Evolutionary conservation across 345 rosid genomes (phyloP).

Genomic region (Psidium guajava): DNA sequence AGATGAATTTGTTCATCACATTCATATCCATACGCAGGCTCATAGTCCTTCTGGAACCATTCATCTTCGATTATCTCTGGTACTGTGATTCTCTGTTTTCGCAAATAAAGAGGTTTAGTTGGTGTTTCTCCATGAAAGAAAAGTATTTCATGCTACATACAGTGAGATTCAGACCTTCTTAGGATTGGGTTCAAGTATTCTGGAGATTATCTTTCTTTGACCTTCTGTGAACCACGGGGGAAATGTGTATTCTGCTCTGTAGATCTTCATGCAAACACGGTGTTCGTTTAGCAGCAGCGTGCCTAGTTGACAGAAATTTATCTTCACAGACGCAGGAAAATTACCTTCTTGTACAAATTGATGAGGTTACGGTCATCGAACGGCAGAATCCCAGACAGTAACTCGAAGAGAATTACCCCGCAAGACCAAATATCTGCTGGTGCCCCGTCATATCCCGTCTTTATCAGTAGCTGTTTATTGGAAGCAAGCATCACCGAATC

Average conservation of each 20-base stretch:
- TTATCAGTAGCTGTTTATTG: constrained; percentile 51
- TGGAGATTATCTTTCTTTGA: constrained; percentile 55
- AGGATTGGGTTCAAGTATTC: constrained; percentile 64
- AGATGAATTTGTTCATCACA: constrained; percentile 19
- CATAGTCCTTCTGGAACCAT: constrained; percentile 69
- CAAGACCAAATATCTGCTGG: constrained; percentile 93
- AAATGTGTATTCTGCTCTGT: constrained; percentile 51
- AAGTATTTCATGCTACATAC: neutral
- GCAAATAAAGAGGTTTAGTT: neutral
- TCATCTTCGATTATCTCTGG: constrained; percentile 59
- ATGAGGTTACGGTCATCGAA: constrained; percentile 71
- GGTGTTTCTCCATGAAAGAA: neutral
- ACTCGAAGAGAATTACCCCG: constrained; percentile 80
- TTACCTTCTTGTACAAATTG: constrained; percentile 57
- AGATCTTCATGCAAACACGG: constrained; percentile 23
- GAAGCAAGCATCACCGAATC: constrained; percentile 5
- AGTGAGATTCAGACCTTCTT: constrained; percentile 22
- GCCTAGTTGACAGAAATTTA: neutral
- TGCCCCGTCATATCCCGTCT: constrained; percentile 72
- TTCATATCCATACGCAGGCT: constrained; percentile 33
- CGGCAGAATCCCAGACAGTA: constrained; percentile 67
- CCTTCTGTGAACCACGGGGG: constrained; percentile 47
- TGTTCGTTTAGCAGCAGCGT: neutral
- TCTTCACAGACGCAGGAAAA: neutral
- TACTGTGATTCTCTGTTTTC: constrained; percentile 42